Conservation (phyloP, 2,329 filamentous ascomycete species). For the Botryotinia calthae region DNA sequence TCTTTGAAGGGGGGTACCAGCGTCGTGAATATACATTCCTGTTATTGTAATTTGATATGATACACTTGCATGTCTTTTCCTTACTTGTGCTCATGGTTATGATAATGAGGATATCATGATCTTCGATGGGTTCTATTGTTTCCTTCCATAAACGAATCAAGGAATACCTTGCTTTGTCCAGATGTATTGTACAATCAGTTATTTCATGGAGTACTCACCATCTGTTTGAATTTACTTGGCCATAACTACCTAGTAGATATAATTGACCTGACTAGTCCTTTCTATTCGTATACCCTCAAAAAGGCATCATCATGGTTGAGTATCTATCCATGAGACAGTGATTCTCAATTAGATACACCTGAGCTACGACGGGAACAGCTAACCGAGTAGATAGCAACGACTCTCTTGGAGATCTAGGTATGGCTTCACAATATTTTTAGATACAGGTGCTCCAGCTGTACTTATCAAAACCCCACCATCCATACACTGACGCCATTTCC, state of each 20-base stretch:
- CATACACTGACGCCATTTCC: slow-evolving; percentile 10
- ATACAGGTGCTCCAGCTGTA: neutral
- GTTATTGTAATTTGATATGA: slow-evolving; percentile 2
- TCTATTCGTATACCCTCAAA: neutral
- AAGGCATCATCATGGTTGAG: neutral
- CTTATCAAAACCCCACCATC: neutral
- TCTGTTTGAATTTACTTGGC: neutral
- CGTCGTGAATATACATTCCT: slow-evolving; percentile 5
- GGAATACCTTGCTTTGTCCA: neutral
- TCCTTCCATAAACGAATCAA: neutral
- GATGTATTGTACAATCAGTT: neutral
- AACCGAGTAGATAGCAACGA: too few relatives aligned
- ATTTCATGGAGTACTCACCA: neutral
- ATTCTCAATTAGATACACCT: too few relatives aligned
- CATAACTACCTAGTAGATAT: neutral
- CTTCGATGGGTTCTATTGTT: neutral
- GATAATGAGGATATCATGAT: neutral
- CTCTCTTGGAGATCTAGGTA: neutral
- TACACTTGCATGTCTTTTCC: neutral
- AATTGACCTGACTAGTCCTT: neutral
- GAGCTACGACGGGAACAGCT: too few relatives aligned
- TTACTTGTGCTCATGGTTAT: neutral
- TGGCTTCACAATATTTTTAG: neutral
- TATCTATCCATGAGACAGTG: neutral
- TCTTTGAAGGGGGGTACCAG: neutral